These are phyloP conservation scores for Paramarasmius palmivorus DNA, from an alignment of 1,284 basidiomycete genomes.

Conservation along the genomic window DNA sequence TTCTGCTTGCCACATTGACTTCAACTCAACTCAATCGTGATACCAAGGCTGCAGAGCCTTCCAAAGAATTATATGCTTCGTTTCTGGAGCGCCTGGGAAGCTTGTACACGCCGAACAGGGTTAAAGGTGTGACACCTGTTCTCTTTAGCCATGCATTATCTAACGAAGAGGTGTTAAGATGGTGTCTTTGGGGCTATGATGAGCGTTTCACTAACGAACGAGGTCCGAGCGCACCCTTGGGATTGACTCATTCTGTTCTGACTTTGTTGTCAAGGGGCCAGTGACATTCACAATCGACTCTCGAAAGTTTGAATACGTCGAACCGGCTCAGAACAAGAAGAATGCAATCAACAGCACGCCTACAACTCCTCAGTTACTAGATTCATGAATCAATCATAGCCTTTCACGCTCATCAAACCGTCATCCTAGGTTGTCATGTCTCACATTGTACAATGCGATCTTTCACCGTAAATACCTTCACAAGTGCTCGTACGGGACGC, in stretches of 20 bases:
- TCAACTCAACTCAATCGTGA: background rate
- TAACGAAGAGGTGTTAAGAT: conserved; percentile 45
- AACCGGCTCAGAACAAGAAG: conserved; percentile 4
- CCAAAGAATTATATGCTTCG: conserved; percentile 69
- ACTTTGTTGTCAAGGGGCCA: conserved; percentile 57
- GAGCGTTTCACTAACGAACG: conserved; percentile 83
- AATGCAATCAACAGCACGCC: too few species aligned
- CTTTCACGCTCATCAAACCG: too few species aligned
- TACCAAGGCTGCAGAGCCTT: conserved; percentile 60
- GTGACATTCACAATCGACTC: conserved; percentile 83
- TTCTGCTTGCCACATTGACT: background rate
- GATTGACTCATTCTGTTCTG: conserved; percentile 7
- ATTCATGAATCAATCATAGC: too few species aligned
- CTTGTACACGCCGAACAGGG: conserved; percentile 70
- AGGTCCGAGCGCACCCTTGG: conserved; percentile 47
- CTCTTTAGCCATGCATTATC: background rate
- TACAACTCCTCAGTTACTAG: too few species aligned
- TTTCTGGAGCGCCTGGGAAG: conserved; percentile 70
- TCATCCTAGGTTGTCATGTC: too few species aligned
- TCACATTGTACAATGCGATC: too few species aligned
- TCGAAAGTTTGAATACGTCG: conserved; percentile 62
- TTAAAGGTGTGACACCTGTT: conserved; percentile 65
- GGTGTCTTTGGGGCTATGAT: conserved; percentile 95
- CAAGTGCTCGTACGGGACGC: too few species aligned
- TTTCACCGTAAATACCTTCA: too few species aligned